These are phyloP conservation scores for Lipomyces starkeyi DNA, from an alignment of 805 yeast genomes.

Conservation along the genomic window DNA sequence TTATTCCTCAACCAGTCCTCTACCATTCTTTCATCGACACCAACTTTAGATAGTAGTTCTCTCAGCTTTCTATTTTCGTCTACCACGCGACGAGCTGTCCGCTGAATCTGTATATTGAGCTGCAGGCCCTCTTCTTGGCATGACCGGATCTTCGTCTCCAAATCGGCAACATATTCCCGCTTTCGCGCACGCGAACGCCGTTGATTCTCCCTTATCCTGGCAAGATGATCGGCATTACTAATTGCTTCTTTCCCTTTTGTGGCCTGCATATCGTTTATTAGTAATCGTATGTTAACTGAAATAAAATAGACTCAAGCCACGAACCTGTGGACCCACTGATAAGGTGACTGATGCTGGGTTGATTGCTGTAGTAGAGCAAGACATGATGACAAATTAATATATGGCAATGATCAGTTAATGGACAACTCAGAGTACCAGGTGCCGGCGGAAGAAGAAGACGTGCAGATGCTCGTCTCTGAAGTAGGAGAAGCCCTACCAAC, in stretches of 20 bases:
- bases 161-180: slow-evolving; percentile 32
- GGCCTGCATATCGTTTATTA: neutral
- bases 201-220: slow-evolving; percentile 35
- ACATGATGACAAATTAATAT: neutral
- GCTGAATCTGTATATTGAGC: slow-evolving; percentile 33
- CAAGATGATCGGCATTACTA: slow-evolving; percentile 21
- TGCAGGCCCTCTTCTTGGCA: slow-evolving; percentile 35
- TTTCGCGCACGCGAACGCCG: slow-evolving; percentile 35
- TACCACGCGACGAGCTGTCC: slow-evolving; percentile 34
- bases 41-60: slow-evolving; percentile 23
- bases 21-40: slow-evolving; percentile 25
- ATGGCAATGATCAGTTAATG: neutral
- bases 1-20: slow-evolving; percentile 24
- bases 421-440: neutral
- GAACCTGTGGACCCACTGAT: neutral
- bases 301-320: neutral
- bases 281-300: neutral
- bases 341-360: neutral
- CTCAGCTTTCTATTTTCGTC: slow-evolving; percentile 31
- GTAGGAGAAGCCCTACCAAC: too few relatives aligned
- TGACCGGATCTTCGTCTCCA: slow-evolving; percentile 29
- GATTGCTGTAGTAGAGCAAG: neutral
- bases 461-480: too few relatives aligned
- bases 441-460: neutral
- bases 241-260: slow-evolving; percentile 1